Evolutionary conservation across 768 basidiomycete genomes (phyloP).

Genomic region (Collybia sp.): DNA sequence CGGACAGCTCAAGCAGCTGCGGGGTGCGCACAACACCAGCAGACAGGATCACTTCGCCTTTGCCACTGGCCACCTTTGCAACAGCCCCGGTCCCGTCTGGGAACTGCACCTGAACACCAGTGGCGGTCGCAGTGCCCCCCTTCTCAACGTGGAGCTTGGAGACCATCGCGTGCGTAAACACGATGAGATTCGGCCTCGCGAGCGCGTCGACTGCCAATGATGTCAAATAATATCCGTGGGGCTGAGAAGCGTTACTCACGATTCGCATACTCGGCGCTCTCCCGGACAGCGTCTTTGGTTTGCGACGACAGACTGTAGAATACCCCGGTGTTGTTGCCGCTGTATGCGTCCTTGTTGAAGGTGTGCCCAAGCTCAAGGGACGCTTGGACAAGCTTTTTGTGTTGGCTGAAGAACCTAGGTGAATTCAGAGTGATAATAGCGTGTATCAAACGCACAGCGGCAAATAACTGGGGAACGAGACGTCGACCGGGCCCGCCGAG

Average conservation of each 20-base stretch:
- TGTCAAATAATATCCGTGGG: background rate
- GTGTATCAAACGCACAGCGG: slow-evolving; percentile 15
- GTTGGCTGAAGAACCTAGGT: slow-evolving; percentile 13
- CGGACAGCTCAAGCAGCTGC: slow-evolving; percentile 29
- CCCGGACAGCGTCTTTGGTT: slow-evolving; percentile 13
- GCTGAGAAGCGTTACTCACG: slow-evolving; percentile 9
- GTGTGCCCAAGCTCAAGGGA: slow-evolving; percentile 25
- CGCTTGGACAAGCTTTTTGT: slow-evolving; percentile 23
- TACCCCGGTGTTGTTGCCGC: slow-evolving; percentile 21
- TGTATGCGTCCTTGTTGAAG: slow-evolving; percentile 23
- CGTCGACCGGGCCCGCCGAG: slow-evolving; percentile 18
- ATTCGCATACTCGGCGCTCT: slow-evolving; percentile 26
- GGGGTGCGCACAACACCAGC: slow-evolving; percentile 27
- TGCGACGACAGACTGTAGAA: slow-evolving; percentile 23
- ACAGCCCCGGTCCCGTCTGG: slow-evolving; percentile 16
- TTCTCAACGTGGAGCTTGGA: slow-evolving; percentile 12
- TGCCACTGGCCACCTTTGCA: slow-evolving; percentile 11
- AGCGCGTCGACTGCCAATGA: slow-evolving; percentile 17
- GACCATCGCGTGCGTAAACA: slow-evolving; percentile 18
- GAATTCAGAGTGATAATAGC: background rate
- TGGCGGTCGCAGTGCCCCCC: slow-evolving; percentile 8
- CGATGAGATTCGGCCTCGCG: slow-evolving; percentile 15
- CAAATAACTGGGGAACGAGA: slow-evolving; percentile 24
- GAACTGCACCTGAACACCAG: slow-evolving; percentile 19
- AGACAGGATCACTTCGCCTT: slow-evolving; percentile 23